Base-by-base conservation (phyloP, 352 stramenopile genomes). In the Plasmopara viticola region DNA sequence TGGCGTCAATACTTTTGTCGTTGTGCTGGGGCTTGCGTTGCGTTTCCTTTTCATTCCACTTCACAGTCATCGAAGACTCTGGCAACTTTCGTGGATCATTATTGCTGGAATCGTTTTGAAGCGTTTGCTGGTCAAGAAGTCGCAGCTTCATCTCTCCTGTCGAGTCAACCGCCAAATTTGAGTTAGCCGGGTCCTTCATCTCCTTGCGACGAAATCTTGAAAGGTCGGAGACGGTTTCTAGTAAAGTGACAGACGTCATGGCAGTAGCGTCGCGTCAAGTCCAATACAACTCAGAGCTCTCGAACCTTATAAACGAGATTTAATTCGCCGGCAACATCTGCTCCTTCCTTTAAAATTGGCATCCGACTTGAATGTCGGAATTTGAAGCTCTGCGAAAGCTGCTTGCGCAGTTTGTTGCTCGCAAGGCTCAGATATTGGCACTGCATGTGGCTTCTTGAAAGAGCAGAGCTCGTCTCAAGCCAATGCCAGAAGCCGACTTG, bases 211-310 rank as follows among this genome's bases (percentile, higher is more conserved):
- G 20, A 29, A 41, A 46, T 65, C 44, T 67, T 58, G 51, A 66
- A 66, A 35, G 57, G 57, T 66, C 62, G 57, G 55, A 55, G 37
- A 51, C 44, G 12, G 31, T 52, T 40, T 41, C 35, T 25, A 29
- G 51, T 48, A 29, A 25, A 29, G 43, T 44, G 33, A 68, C 20
- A 25, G 20, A 25, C 20, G 20, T 25, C 20, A 25, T 25, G 20
- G 20, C 20, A 25, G 20, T 25, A 38, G 48, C 58, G 9, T 58
- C 70, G 20, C 66, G 62, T 43, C 60, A 82, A 47, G 62, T 90
- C 34, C 76, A 86, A 61, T 60, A 90, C 35, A 79, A 79, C 48
- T 67, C 60, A 48, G 83, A 86, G 56, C 79, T 92, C 38, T 79
- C 79, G 1, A 76, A 89, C 60, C 51, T 92, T 31, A 76, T 87